These are phyloP conservation scores for Trichoderma oligosporum DNA, from an alignment of 2,329 filamentous ascomycete genomes.

Conservation along the genomic window DNA sequence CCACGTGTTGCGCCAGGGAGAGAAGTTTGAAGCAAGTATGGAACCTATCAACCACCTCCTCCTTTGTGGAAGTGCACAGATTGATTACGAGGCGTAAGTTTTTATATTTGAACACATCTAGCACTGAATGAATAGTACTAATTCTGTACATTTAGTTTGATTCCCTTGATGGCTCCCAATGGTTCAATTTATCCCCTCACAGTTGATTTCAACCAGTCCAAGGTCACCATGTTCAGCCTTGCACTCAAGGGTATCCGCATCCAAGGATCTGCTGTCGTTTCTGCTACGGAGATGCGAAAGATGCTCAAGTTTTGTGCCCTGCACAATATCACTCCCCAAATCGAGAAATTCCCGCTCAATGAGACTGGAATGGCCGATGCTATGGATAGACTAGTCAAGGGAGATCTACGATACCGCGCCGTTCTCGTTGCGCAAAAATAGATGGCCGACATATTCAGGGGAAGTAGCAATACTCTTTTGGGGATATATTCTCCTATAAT, in stretches of 20 bases:
- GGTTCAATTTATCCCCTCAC: constrained; percentile 34
- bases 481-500: neutral
- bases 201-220: constrained; percentile 52
- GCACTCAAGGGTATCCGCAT: constrained; percentile 4
- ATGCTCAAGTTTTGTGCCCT: constrained; percentile 57
- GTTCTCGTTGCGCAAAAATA: constrained; percentile 17
- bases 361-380: constrained; percentile 48
- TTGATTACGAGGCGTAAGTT: constrained; percentile 4
- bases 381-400: constrained; percentile 2
- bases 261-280: constrained; percentile 42
- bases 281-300: constrained; percentile 53
- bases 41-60: constrained; percentile 60
- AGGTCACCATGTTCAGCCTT: constrained; percentile 34
- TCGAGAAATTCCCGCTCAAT: constrained; percentile 52
- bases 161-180: constrained; percentile 14
- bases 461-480: neutral
- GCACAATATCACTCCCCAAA: constrained; percentile 53
- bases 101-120: neutral
- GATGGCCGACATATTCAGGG: neutral
- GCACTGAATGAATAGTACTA: neutral
- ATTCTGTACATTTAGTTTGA: neutral
- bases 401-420: constrained; percentile 7
- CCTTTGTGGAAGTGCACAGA: constrained; percentile 29
- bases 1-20: constrained; percentile 43
- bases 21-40: constrained; percentile 47